Base-by-base conservation (phyloP, 2,329 filamentous ascomycete species). In the Botrytis fabae region DNA sequence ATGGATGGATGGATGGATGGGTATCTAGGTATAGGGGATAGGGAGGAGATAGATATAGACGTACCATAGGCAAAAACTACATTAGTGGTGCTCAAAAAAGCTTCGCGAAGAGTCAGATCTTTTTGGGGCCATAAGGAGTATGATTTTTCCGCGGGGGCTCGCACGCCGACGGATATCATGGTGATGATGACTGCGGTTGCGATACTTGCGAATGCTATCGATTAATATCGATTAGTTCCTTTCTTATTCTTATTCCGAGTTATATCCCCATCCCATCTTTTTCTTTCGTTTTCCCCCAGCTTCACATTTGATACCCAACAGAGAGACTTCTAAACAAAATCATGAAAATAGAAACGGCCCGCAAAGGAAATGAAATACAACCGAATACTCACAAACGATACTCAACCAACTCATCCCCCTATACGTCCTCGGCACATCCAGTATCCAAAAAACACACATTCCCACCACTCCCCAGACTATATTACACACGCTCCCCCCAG, bases 41-140 rank as follows among this genome's bases (percentile, higher is more conserved):
- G 2, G 12, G 6, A 16, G 48, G 12, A 16, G 48, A 48, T 48
- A 14, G 0, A 44, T 44, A 2, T 54, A 28, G 18, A 9, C 51
- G 2, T 57, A 57, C 51, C 51, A 80, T 87, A 91, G 42, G 89
- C 88, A 72, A 91, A 85, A 71, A 90, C 83, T 62, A 91, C 90
- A 79, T 90, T 90, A 62, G 83, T 83, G 5, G 87, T 83, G 0
- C 84, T 83, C 1, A 83, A 79, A 77, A 88, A 87, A 5, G 82
- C 86, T 57, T 83, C 79, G 57, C 80, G 81, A 54, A 88, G 80
- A 35, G 66, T 48, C 48, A 80, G 76, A 3, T 81, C 81, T 4
- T n/a, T 7, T 2, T 25, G 20, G 2, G 70, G 70, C 70, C 70
- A 71, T 2, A 71, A 22, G 14, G 46, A 46, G 2, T 83, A 75